phyloP scores from a whole-genome alignment of 176 grass and related monocot genomes.

The Chrysopogon serrulatus region DNA sequence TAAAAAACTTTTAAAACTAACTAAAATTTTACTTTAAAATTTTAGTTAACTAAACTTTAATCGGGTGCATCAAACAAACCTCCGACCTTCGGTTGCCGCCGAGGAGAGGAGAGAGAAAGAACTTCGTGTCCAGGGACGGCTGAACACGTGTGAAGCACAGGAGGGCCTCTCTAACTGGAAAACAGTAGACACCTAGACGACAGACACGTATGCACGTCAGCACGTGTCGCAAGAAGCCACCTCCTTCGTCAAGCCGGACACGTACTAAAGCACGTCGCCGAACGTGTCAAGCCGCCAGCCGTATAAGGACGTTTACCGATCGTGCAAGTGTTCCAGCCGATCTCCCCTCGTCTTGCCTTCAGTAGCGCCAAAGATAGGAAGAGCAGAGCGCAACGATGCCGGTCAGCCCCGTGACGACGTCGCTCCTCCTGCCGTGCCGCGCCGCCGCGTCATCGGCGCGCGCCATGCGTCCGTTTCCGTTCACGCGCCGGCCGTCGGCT shows the following conservation, averaged over 20 bases:
- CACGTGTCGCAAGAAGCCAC: neutral
- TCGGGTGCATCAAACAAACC: too few relatives aligned
- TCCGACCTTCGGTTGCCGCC: too few relatives aligned
- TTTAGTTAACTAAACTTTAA: too few relatives aligned
- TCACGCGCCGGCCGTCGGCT: neutral
- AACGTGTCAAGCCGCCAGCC: neutral
- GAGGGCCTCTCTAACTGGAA: too few relatives aligned
- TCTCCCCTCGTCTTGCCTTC: neutral
- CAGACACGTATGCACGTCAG: neutral
- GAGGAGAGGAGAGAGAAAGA: too few relatives aligned
- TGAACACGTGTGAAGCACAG: too few relatives aligned
- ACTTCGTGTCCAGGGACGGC: too few relatives aligned
- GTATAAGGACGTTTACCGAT: neutral
- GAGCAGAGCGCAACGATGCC: neutral
- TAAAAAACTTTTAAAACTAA: too few relatives aligned
- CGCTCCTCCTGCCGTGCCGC: conserved; percentile 1
- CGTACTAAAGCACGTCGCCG: neutral
- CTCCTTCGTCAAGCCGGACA: neutral
- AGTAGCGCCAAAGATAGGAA: neutral
- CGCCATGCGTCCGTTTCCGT: neutral
- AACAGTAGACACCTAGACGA: neutral
- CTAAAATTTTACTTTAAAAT: too few relatives aligned
- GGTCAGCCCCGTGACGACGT: conserved; percentile 9
- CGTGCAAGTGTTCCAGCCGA: neutral
- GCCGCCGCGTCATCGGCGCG: neutral